Conservation (phyloP, 148 eudicot species). For the Rhododendron williamsianum region DNA sequence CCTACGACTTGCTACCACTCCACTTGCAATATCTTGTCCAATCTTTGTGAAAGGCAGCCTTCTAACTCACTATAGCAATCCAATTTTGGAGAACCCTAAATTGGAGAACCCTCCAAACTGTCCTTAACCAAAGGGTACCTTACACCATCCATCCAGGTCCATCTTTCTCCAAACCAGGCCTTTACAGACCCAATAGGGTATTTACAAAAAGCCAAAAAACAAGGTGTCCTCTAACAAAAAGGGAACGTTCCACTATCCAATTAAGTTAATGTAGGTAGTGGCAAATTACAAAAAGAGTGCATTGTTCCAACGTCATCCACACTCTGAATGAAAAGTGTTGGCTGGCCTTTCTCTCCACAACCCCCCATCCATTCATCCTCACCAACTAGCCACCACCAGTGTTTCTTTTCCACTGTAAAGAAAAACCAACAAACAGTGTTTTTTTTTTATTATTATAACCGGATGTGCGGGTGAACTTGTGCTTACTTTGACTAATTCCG, state of each 20-base stretch:
- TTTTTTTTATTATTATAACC: too few relatives aligned
- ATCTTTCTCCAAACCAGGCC: background rate
- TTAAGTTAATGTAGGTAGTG: background rate
- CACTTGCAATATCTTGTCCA: background rate
- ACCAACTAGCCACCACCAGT: background rate
- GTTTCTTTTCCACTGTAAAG: background rate
- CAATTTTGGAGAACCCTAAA: background rate
- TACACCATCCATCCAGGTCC: background rate
- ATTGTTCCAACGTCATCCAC: constrained; percentile 11
- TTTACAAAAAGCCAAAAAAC: background rate
- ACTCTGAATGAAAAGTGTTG: background rate
- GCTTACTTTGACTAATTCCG: too few relatives aligned
- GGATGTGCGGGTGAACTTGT: too few relatives aligned
- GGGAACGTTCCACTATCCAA: background rate
- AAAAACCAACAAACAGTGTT: background rate
- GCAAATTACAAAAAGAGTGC: background rate
- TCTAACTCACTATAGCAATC: background rate
- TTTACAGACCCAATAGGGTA: background rate
- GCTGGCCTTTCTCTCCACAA: background rate
- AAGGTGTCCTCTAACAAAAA: background rate
- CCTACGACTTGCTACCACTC: too few relatives aligned
- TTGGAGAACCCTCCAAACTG: background rate
- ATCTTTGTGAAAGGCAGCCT: background rate
- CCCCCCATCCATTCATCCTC: background rate
- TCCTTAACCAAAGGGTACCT: background rate